Evolutionary conservation across 1,284 basidiomycete species (phyloP).

Genomic region (Kalmanozyma brasiliensis): DNA sequence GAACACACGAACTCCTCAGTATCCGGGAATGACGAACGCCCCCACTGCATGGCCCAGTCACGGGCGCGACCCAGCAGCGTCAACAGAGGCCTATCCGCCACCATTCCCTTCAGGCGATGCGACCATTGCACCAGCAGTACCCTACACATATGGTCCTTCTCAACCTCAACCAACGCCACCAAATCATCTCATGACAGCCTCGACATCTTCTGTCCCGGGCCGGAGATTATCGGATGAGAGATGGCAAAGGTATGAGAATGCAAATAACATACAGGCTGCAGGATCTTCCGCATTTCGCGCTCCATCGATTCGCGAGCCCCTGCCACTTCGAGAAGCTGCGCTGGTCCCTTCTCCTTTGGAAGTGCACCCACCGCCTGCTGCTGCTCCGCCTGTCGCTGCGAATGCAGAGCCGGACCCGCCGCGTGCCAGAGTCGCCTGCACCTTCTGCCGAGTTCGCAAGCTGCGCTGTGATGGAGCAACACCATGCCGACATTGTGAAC

Average conservation of each 20-base stretch:
- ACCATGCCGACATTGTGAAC: slow-evolving; percentile 48
- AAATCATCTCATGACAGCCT: not conserved
- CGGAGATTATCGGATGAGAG: slow-evolving; percentile 23
- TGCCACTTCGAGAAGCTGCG: slow-evolving; percentile 4
- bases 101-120: slow-evolving; percentile 1
- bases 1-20: slow-evolving; percentile 6
- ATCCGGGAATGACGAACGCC: not conserved
- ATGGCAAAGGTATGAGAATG: slow-evolving; percentile 19
- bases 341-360: not conserved
- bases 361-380: not conserved
- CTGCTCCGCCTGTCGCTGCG: slow-evolving; percentile 6
- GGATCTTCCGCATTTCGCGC: not conserved
- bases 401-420: slow-evolving; percentile 48
- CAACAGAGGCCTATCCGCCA: slow-evolving; percentile 1
- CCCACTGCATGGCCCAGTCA: slow-evolving; percentile 7
- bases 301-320: not conserved
- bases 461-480: slow-evolving; percentile 46
- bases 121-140: too few species aligned
- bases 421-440: slow-evolving; percentile 41
- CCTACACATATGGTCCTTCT: too few species aligned
- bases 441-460: slow-evolving; percentile 48
- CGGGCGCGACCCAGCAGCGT: not conserved
- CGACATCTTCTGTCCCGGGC: not conserved
- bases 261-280: not conserved
- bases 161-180: not conserved